Base-by-base conservation (phyloP, 2,329 filamentous ascomycete genomes). In the Diplodia scrobiculata region DNA sequence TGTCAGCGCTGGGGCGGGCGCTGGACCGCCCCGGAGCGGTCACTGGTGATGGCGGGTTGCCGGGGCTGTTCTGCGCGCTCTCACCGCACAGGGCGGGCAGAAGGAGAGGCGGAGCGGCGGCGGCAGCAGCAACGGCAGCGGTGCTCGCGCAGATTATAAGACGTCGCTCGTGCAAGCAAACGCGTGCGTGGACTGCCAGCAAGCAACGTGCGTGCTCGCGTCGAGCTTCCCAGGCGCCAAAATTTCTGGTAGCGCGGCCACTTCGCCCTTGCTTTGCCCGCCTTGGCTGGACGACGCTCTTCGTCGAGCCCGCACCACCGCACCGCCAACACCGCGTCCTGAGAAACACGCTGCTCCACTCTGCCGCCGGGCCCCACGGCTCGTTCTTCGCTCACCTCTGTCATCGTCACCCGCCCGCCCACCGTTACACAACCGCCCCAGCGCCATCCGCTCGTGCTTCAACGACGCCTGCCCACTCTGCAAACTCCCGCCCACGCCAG, bases 381-480 rank as follows among this genome's bases (percentile, higher is more conserved):
- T 27, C 63, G 38, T 45, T 50, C 63, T 53, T 38, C 51, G 32
- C 50, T 27, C 63, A n/a, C 53, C 52, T 65, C 63, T 58, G 32
- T 50, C 52, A 29, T 29, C 27, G 36, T 36, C 36, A 50, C 53
- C 53, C 53, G 29, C 38, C 52, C 19, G 52, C 63, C n/a, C 32
- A 29, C 63, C 21, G 63, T 65, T 65, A 59, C 63, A 65, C 63
- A 59, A 45, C 41, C 41, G 52, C 53, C 63, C 17, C 45, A 65
- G 63, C 63, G 52, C 63, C 47, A 17, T 65, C 63, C 38, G 52
- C 63, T 65, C 63, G 63, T 65, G 63, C 53, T 38, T 65, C 53
- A 53, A 65, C 63, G 53, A 48, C 52, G 52, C 53, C 41, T 45
- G 55, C 55, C 63, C 63, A 53, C 53, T 48, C 63, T 65, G 63